Conservation (phyloP, 768 basidiomycete species). For the Boletus sp. region DNA sequence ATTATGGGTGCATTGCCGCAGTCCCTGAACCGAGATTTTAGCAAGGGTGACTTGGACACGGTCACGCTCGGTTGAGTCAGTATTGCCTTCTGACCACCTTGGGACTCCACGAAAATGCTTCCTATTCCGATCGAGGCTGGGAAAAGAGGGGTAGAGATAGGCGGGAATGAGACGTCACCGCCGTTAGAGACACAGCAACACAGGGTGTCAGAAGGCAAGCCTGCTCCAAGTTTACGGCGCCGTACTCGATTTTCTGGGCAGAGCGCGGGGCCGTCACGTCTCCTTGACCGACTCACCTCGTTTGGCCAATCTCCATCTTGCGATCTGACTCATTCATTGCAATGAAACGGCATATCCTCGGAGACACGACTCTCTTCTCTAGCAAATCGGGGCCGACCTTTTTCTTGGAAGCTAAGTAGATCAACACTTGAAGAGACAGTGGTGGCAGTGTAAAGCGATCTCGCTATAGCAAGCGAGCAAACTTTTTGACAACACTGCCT, state of each 20-base stretch:
- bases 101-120: conserved; percentile 15
- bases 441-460: conserved; percentile 7
- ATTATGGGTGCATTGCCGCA: conserved; percentile 28
- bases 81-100: conserved; percentile 10
- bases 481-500: conserved; percentile 6
- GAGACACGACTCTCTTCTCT: background rate
- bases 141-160: background rate
- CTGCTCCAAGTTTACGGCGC: conserved; percentile 1
- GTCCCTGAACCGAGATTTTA: conserved; percentile 7
- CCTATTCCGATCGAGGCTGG: conserved; percentile 13
- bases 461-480: background rate
- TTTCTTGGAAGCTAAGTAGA: background rate
- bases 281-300: background rate
- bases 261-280: conserved; percentile 4
- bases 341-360: too few species aligned
- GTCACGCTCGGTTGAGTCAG: conserved; percentile 12
- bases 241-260: background rate
- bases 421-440: background rate
- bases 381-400: background rate
- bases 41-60: conserved; percentile 11
- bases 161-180: background rate
- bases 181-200: background rate
- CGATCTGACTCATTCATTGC: background rate
- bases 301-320: too few species aligned
- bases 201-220: conserved; percentile 19